A percentile compares a stretch with the other conserved stretches of the same genome.
Conservation (phyloP, 2,329 filamentous ascomycete genomes). For the Fusarium succisae region DNA sequence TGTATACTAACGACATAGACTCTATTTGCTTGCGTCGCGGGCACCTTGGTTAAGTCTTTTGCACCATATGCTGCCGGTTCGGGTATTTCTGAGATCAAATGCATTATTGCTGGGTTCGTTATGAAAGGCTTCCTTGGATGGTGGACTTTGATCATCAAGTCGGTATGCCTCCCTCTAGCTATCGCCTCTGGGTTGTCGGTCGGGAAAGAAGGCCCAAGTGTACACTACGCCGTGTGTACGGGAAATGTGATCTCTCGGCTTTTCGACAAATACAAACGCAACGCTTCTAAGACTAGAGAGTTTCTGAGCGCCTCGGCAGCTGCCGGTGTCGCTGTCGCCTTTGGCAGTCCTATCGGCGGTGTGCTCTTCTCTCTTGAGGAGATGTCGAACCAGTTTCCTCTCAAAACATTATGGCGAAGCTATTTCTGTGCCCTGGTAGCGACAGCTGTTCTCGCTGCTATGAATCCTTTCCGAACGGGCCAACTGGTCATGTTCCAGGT, state of each 20-base stretch:
- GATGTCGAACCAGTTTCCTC: conserved; percentile 95
- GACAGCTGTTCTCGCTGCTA: conserved; percentile 88
- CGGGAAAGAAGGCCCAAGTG: conserved; percentile 96
- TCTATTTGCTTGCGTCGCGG: conserved; percentile 82
- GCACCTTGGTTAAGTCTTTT: conserved; percentile 86
- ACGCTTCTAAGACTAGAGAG: conserved; percentile 93
- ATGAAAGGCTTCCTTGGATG: conserved; percentile 98
- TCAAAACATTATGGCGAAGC: conserved; percentile 97
- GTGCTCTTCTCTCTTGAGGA: conserved; percentile 97
- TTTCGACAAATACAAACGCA: conserved; percentile 91
- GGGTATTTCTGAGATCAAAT: conserved; percentile 98
- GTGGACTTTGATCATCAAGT: conserved; percentile 94
- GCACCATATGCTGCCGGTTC: conserved; percentile 96
- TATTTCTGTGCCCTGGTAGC: conserved; percentile 98
- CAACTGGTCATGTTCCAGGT: conserved; percentile 99
- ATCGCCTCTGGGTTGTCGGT: conserved; percentile 95
- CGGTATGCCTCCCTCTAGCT: conserved; percentile 85
- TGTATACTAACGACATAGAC: conserved; percentile 56
- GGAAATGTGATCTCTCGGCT: conserved; percentile 95
- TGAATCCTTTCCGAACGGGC: conserved; percentile 97
- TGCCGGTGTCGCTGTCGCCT: conserved; percentile 94
- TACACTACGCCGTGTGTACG: conserved; percentile 98
- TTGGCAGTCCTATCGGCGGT: conserved; percentile 96
- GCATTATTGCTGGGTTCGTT: conserved; percentile 97
- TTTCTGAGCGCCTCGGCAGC: conserved; percentile 95